Evolutionary conservation across 108 stramenopile genomes (phyloP), one percentile per base, ranked within the genome.

Genomic region (Skeletonema potamos): DNA sequence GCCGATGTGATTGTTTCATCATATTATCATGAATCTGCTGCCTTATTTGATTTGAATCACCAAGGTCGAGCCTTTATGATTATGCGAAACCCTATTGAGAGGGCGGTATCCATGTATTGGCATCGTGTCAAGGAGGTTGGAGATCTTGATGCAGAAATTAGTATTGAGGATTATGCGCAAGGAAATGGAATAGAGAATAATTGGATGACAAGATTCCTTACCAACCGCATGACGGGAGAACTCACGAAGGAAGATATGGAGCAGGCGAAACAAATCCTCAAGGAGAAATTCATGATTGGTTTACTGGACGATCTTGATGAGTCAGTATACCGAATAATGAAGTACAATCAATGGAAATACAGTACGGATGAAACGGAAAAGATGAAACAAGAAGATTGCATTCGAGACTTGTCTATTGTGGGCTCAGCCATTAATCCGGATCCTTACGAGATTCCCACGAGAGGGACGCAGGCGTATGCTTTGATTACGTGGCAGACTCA

Each of bases 151-250:
- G 41, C 58, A 7, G 34, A 30, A 48, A 41, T 79, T 0, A 64
- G 54, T 7, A 58, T 85, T 18, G 85, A 80, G 54, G 82, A 77
- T n/a, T 85, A 75, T 41, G 85, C 75, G 3, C 68, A 30, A 59
- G 33, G 84, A n/a, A 72, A 82, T 54, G 81, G 82, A 18, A 79
- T 82, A 58, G 84, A 85, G 68, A 75, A 83, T 43, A 85, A 85
- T 36, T 85, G 85, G 85, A 72, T 85, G 74, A 51, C 54, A 17
- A 32, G 82, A 13, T 83, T 81, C 51, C 43, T 85, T n/a, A 69
- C 77, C 10, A 70, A 81, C 59, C 39, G 58, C 0, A 83, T 83
- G 85, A 60, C 74, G 44, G 85, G 85, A 27, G 82, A 80, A 34
- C 43, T 85, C n/a, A 85, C 73, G 33, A 80, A 80, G 36, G 57